A percentile compares a stretch with the other conserved stretches of the same genome.
These are phyloP conservation scores for Ramalina intermedia DNA, from an alignment of 495 filamentous ascomycete species.

Conservation along the genomic window DNA sequence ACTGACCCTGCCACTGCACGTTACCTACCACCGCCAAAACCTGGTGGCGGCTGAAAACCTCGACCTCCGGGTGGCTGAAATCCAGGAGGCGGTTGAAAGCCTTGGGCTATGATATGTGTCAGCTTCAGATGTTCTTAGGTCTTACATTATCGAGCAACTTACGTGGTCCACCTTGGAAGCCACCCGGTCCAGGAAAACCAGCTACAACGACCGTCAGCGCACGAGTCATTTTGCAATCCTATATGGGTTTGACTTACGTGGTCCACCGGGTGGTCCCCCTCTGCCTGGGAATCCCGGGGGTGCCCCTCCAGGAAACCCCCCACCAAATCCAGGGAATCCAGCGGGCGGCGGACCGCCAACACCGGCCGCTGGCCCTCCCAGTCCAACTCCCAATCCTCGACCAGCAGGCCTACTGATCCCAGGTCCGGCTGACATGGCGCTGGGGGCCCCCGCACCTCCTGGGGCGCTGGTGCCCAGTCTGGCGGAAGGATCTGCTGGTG, in stretches of 20 bases:
- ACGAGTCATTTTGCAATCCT: too few relatives aligned
- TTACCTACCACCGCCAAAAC: slow-evolving; percentile 58
- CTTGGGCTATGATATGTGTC: slow-evolving; percentile 24
- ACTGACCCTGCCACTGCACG: background rate
- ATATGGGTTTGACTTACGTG: slow-evolving; percentile 36
- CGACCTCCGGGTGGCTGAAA: slow-evolving; percentile 52
- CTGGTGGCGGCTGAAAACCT: slow-evolving; percentile 54
- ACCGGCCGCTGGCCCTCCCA: slow-evolving; percentile 81
- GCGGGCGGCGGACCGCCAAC: slow-evolving; percentile 66
- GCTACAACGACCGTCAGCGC: slow-evolving; percentile 17
- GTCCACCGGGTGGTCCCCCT: slow-evolving; percentile 45
- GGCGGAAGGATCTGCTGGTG: slow-evolving; percentile 85
- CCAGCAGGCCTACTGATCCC: slow-evolving; percentile 88
- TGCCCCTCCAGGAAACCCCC: slow-evolving; percentile 51
- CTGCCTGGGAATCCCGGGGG: slow-evolving; percentile 65
- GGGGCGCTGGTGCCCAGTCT: slow-evolving; percentile 68
- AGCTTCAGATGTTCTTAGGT: background rate
- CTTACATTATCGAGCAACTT: slow-evolving; percentile 20
- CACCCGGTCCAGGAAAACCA: slow-evolving; percentile 50
- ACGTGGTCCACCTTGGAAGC: slow-evolving; percentile 49
- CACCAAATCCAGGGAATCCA: slow-evolving; percentile 41
- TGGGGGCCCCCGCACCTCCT: slow-evolving; percentile 41
- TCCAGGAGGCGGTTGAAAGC: slow-evolving; percentile 57
- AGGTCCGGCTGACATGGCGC: slow-evolving; percentile 65
- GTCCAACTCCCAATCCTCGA: slow-evolving; percentile 72